Conservation (phyloP, 2,329 filamentous ascomycete species). For the Pyricularia grisea region DNA sequence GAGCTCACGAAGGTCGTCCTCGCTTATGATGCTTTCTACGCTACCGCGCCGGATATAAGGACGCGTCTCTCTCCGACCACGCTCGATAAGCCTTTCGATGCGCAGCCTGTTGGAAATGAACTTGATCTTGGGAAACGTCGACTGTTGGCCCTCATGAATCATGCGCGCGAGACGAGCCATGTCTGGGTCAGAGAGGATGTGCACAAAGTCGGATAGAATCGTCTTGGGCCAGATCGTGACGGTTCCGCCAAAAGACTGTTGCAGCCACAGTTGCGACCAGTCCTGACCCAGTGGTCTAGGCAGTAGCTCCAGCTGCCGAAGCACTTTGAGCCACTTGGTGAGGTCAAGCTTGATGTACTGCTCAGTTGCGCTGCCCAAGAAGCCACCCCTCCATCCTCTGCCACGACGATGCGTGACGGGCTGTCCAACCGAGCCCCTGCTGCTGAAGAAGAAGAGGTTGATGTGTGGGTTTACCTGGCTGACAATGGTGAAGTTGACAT, state of each 20-base stretch:
- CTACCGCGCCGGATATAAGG: conserved; percentile 37
- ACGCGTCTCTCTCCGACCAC: conserved; percentile 44
- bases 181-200: conserved; percentile 79
- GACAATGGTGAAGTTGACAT: conserved; percentile 94
- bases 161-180: conserved; percentile 69
- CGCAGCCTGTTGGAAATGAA: conserved; percentile 84
- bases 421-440: conserved; percentile 79
- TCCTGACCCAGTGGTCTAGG: conserved; percentile 88
- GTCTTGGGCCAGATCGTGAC: conserved; percentile 94
- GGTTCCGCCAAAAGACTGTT: conserved; percentile 77
- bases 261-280: conserved; percentile 94
- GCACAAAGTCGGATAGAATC: conserved; percentile 66
- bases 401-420: conserved; percentile 91
- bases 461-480: conserved; percentile 91
- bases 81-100: conserved; percentile 62
- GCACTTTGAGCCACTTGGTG: conserved; percentile 94
- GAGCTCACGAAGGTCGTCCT: conserved; percentile 47
- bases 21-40: conserved; percentile 51
- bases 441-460: conserved; percentile 98
- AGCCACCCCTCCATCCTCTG: conserved; percentile 91
- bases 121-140: conserved; percentile 81
- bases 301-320: conserved; percentile 84
- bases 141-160: conserved; percentile 84
- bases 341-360: conserved; percentile 95
- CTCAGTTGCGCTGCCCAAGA: conserved; percentile 83